Base-by-base conservation (phyloP, 768 basidiomycete genomes). In the Cyclocybe aegerita region DNA sequence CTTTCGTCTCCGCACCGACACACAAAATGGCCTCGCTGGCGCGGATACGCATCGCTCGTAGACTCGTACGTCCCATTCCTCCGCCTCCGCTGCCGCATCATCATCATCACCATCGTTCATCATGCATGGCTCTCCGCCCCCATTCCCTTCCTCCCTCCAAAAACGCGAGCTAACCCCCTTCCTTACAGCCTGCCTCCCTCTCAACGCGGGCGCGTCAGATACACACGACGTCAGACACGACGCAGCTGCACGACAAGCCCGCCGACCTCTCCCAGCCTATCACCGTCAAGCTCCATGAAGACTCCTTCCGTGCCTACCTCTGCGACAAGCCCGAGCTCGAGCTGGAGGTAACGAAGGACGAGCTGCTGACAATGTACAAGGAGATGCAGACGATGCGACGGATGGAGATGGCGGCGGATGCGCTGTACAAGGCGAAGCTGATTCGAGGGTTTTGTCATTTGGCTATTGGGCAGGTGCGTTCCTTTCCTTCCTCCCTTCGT, bases 401-500 rank as follows among this genome's bases (percentile, higher is more conserved):
- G 50, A 95, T 95, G 93, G 96, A 98, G 73, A 94, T 95, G 88
- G 93, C 95, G 9, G 91, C 94, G 10, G 96, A 98, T 67, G 85
- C 90, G 4, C 80, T 98, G 34, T 99, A 99, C 81, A 96, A 95
- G 74, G 90, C 93, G 17, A 98, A 98, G 67, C 76, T 97, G 55
- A 94, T 98, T 60, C 86, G 95, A 56, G 96, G 96, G 15, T 98
- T 99, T 81, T 99, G 97, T 71, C 96, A 98, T 80, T 77, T 99
- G 57, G 93, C 96, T 55, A 97, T 96, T 63, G 96, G 97, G 35
- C 96, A 98, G 85, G 92, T 87, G 47, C 29, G 72, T 59, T 55
- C 4, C 8, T 32, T 38, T 9, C n/a, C n/a, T n/a, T n/a, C n/a
- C n/a, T n/a, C n/a, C n/a, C n/a, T n/a, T n/a, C n/a, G n/a, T 50